phyloP scores from a whole-genome alignment of 73 alveolate species.

The Vitrella brassicaformis region DNA sequence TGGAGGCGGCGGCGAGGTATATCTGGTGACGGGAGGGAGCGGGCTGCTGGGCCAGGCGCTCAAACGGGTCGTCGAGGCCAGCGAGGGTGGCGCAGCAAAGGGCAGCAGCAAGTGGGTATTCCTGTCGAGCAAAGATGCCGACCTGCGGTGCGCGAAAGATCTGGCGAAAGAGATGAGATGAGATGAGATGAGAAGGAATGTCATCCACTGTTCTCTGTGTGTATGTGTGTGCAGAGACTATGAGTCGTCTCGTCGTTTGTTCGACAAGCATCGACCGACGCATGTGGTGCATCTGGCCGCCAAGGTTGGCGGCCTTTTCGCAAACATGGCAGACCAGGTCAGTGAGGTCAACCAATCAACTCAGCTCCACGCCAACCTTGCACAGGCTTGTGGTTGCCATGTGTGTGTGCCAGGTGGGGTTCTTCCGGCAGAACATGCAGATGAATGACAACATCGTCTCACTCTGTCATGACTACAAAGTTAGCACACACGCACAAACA shows the following conservation, averaged over 20 bases:
- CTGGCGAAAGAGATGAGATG: too few species aligned
- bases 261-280: slow-evolving; percentile 23
- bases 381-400: too few species aligned
- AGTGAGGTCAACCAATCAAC: background rate
- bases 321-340: slow-evolving; percentile 27
- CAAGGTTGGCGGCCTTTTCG: slow-evolving; percentile 42
- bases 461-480: background rate
- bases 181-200: too few species aligned
- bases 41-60: background rate
- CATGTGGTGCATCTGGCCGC: slow-evolving; percentile 44
- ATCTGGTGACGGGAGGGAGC: background rate
- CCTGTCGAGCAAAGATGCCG: background rate
- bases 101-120: background rate
- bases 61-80: background rate
- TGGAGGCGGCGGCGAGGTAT: too few species aligned
- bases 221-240: background rate
- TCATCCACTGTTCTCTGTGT: background rate
- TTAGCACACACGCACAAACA: background rate
- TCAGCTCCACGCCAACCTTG: too few species aligned
- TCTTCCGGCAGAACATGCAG: slow-evolving; percentile 22
- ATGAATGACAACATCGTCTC: slow-evolving; percentile 29
- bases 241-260: background rate
- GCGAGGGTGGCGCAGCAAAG: too few species aligned
- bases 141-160: background rate
- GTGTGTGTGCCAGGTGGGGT: slow-evolving; percentile 3